phyloP scores from a whole-genome alignment of 2,329 filamentous ascomycete species.

The Grosmannia clavigera region DNA sequence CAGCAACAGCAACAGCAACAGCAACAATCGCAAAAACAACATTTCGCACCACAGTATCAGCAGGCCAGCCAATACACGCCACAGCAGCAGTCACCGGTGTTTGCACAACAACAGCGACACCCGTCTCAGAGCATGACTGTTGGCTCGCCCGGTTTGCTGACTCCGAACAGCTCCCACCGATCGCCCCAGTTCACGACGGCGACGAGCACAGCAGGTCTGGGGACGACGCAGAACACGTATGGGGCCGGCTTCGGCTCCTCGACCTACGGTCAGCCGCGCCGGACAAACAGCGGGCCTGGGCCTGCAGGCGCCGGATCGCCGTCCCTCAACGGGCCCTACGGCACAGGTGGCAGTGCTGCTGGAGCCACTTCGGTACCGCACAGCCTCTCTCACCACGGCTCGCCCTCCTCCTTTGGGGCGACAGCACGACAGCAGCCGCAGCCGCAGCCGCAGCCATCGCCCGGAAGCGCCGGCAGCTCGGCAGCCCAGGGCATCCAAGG shows the following conservation, averaged over 20 bases:
- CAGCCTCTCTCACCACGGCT: conserved; percentile 7
- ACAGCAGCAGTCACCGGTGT: conserved; percentile 13
- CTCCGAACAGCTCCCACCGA: conserved; percentile 4
- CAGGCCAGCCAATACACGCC: conserved; percentile 1
- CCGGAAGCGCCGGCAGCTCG: conserved; percentile 3
- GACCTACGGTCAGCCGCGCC: conserved; percentile 7
- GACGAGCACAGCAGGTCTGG: background rate
- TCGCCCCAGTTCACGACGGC: conserved; percentile 10
- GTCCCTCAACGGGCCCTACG: conserved; percentile 9
- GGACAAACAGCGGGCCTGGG: conserved; percentile 3
- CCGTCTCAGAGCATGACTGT: conserved; percentile 11
- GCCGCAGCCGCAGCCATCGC: conserved; percentile 11
- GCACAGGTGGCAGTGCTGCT: background rate
- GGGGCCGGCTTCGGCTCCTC: conserved; percentile 7
- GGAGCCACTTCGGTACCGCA: background rate
- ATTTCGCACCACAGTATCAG: conserved; percentile 6
- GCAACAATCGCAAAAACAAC: conserved; percentile 7
- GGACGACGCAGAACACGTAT: conserved; percentile 1
- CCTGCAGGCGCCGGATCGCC: conserved; percentile 5
- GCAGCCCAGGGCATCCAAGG: conserved; percentile 10
- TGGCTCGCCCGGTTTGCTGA: conserved; percentile 9
- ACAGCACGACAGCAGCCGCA: background rate
- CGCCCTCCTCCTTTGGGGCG: conserved; percentile 9
- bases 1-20: conserved; percentile 8
- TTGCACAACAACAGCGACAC: conserved; percentile 13